Evolutionary conservation across 371 early-diverging fungal species (phyloP).

Genomic region (Mucor lusitanicus): DNA sequence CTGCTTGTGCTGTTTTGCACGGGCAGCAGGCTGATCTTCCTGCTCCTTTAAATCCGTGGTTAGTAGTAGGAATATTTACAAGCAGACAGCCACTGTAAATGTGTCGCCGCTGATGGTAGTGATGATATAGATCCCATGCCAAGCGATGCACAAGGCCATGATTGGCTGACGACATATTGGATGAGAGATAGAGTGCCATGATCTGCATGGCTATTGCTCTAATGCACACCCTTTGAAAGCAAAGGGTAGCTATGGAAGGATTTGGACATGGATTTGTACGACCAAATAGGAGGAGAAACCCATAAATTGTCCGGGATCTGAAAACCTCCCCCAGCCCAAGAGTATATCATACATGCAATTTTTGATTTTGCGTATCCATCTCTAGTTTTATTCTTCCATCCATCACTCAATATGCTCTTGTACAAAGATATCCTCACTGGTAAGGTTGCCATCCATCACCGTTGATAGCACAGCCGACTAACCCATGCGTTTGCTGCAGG

Average conservation of each 20-base stretch:
- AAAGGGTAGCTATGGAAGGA: neutral
- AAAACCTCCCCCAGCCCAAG: neutral
- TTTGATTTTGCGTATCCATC: slow-evolving; percentile 6
- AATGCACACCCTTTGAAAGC: too few species aligned
- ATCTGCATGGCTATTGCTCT: too few species aligned
- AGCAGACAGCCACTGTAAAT: too few species aligned
- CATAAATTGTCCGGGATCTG: neutral
- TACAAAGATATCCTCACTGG: slow-evolving; percentile 46
- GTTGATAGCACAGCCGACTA: neutral
- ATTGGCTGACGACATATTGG: neutral
- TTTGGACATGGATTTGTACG: neutral
- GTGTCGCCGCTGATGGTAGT: neutral
- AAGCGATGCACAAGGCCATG: neutral
- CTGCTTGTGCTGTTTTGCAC: neutral
- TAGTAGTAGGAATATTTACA: too few species aligned
- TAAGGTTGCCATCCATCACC: slow-evolving; percentile 19
- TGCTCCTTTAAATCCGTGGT: too few species aligned
- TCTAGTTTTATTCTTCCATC: slow-evolving; percentile 24
- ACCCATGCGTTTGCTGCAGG: slow-evolving; percentile 37
- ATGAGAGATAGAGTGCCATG: neutral
- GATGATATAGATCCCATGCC: neutral
- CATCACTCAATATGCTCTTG: slow-evolving; percentile 56
- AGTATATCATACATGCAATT: neutral
- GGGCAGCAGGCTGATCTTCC: neutral
- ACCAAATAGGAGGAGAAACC: neutral